These are phyloP conservation scores for Saccharomyces hybrid DNA, from an alignment of 1,139 yeast genomes.

Conservation along the genomic window DNA sequence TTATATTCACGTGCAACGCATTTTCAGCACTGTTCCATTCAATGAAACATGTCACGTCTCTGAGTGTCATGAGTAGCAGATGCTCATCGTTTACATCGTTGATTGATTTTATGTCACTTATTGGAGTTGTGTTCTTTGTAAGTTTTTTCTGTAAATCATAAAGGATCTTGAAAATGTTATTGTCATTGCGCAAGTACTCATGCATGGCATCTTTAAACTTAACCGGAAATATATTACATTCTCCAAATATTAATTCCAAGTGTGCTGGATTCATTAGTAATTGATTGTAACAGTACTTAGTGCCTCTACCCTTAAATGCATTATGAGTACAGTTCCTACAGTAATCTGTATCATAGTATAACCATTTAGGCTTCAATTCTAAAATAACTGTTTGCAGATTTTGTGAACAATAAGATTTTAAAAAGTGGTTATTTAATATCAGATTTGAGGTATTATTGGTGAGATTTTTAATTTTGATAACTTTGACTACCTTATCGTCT, in stretches of 20 bases:
- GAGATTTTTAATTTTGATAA: conserved; percentile 19
- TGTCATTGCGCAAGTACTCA: conserved; percentile 12
- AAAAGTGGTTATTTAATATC: conserved; percentile 22
- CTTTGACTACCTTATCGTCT: conserved; percentile 11
- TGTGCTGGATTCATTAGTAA: conserved; percentile 9
- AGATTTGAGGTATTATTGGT: conserved; percentile 1
- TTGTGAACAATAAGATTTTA: conserved; percentile 14
- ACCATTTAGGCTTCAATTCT: conserved; percentile 32
- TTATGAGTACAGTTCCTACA: conserved; percentile 30
- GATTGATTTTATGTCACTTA: conserved; percentile 1
- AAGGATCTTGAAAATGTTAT: conserved; percentile 17
- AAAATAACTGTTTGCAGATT: conserved; percentile 9
- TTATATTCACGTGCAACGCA: conserved; percentile 12
- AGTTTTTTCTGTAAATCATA: conserved; percentile 14
- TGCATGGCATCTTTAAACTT: conserved; percentile 10
- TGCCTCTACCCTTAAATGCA: conserved; percentile 14
- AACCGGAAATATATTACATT: conserved; percentile 8
- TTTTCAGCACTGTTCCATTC: conserved; percentile 14
- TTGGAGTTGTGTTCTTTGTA: conserved; percentile 3
- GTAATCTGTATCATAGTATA: conserved; percentile 13
- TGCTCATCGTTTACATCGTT: conserved; percentile 10
- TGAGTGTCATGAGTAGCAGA: conserved; percentile 23
- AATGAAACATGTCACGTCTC: conserved; percentile 29
- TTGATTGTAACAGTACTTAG: conserved; percentile 20
- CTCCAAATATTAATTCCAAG: conserved; percentile 8